Evolutionary conservation across 345 rosid genomes (phyloP).

Genomic region (Draba incana): DNA sequence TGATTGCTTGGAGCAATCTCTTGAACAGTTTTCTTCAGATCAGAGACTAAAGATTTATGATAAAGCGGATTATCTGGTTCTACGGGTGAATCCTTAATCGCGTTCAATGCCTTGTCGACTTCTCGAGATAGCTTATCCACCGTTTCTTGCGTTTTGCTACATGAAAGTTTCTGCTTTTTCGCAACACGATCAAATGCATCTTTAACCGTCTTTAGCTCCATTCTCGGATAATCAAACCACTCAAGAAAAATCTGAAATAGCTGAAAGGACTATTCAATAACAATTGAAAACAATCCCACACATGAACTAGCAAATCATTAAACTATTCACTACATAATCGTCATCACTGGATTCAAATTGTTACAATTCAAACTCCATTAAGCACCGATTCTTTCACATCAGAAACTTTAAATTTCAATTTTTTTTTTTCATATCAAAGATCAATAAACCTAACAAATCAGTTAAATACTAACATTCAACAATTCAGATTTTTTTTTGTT

Average conservation of each 20-base stretch:
- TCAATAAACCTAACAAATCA: background rate
- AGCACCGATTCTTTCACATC: background rate
- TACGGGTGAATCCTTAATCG: constrained; percentile 30
- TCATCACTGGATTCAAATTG: too few relatives aligned
- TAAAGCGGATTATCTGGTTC: constrained; percentile 26
- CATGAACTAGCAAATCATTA: too few relatives aligned
- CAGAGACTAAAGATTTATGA: constrained; percentile 45
- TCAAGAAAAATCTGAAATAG: background rate
- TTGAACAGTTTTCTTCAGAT: constrained; percentile 48
- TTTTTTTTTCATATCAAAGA: background rate
- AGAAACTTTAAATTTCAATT: background rate
- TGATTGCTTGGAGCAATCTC: constrained; percentile 51
- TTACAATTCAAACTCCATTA: too few relatives aligned
- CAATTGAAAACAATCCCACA: too few relatives aligned
- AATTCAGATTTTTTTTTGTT: background rate
- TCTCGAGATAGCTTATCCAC: constrained; percentile 50
- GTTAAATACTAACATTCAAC: background rate
- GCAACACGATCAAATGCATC: constrained; percentile 74
- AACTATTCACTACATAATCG: too few relatives aligned
- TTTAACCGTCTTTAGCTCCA: constrained; percentile 65
- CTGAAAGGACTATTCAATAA: background rate
- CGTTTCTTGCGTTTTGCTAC: constrained; percentile 52
- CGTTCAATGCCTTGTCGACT: constrained; percentile 45
- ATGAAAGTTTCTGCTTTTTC: constrained; percentile 64
- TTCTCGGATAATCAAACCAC: constrained; percentile 27